Conservation (phyloP, 768 basidiomycete genomes). For the Rhodotorula babjevae region DNA sequence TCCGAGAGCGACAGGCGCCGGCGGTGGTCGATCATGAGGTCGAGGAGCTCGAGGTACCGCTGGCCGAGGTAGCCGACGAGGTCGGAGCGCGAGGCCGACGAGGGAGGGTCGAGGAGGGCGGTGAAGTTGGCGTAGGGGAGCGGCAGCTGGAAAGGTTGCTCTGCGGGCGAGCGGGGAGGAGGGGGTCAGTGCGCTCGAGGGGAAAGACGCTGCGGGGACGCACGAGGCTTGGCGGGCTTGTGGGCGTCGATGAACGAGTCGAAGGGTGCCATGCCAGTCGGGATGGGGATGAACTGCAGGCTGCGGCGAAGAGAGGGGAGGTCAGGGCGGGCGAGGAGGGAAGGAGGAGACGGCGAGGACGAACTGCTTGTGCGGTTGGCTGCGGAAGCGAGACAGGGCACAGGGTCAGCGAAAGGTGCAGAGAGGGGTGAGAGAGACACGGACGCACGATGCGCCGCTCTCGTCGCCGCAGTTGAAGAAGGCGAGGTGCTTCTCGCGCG, state of each 20-base stretch:
- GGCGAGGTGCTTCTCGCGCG: conserved; percentile 62
- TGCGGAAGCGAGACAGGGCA: background rate
- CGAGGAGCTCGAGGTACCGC: conserved; percentile 68
- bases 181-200: background rate
- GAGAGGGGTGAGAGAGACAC: too few species aligned
- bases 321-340: background rate
- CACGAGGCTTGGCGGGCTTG: conserved; percentile 22
- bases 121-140: conserved; percentile 38
- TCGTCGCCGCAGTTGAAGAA: conserved; percentile 78
- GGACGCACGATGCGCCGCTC: conserved; percentile 27
- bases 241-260: conserved; percentile 29
- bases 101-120: conserved; percentile 20
- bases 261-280: conserved; percentile 33
- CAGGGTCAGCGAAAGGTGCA: too few species aligned
- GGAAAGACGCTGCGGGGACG: background rate
- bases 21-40: conserved; percentile 60
- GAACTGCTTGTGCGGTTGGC: conserved; percentile 39
- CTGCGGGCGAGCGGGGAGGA: background rate
- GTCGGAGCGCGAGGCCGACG: background rate
- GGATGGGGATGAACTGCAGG: conserved; percentile 37
- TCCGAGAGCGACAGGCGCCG: conserved; percentile 46
- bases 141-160: conserved; percentile 26
- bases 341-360: background rate
- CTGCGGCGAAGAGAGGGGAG: conserved; percentile 3
- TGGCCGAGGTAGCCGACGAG: conserved; percentile 56